phyloP scores from a whole-genome alignment of 305 asterid genomes.

The Andrographis paniculata region DNA sequence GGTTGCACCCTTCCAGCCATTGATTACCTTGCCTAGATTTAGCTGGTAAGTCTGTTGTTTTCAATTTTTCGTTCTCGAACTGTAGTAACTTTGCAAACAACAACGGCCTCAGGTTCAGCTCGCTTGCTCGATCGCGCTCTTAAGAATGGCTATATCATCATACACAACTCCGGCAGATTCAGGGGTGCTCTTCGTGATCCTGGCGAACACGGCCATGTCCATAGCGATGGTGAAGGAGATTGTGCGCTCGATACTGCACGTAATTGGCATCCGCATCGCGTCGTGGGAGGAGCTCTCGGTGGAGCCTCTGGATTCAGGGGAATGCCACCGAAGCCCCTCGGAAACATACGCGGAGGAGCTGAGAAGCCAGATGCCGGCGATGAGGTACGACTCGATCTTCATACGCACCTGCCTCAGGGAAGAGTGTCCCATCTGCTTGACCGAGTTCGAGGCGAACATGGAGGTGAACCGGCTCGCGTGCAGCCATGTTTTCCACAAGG shows the following conservation, averaged over 20 bases:
- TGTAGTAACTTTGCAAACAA: no score
- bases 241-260: constrained; percentile 58
- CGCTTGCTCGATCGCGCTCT: no score
- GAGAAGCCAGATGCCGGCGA: constrained; percentile 50
- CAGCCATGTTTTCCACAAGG: constrained; percentile 84
- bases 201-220: constrained; percentile 82
- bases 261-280: constrained; percentile 60
- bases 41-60: no score
- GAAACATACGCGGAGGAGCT: constrained; percentile 77
- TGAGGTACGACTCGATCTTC: constrained; percentile 48
- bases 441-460: constrained; percentile 54
- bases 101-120: constrained; percentile 3
- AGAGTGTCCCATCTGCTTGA: constrained; percentile 82
- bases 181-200: constrained; percentile 76
- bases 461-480: constrained; percentile 74
- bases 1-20: no score
- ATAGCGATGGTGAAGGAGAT: constrained; percentile 73
- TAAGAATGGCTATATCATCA: constrained; percentile 32
- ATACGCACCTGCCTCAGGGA: constrained; percentile 25
- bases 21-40: not conserved
- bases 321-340: constrained; percentile 40
- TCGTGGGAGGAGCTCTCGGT: constrained; percentile 59
- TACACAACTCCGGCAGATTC: constrained; percentile 81
- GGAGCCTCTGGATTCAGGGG: constrained; percentile 41
- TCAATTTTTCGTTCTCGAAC: no score